phyloP scores from a whole-genome alignment of 2,329 filamentous ascomycete species.

The Epichloe sylvatica region DNA sequence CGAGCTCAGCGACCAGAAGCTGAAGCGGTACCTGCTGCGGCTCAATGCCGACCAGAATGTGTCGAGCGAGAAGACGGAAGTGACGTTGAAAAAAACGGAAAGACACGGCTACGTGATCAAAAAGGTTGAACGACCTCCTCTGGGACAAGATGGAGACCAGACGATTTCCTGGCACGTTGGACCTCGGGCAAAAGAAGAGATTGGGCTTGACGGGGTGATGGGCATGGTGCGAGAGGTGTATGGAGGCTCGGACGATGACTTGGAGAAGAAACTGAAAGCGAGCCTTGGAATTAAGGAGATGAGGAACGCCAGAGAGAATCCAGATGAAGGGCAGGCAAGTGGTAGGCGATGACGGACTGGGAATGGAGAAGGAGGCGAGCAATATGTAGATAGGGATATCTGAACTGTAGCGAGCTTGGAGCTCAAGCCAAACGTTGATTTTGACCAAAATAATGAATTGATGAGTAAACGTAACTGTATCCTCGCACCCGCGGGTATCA shows the following conservation, averaged over 20 bases:
- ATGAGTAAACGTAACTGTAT: neutral
- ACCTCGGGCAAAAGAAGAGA: constrained; percentile 70
- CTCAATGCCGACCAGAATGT: constrained; percentile 65
- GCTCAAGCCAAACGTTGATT: neutral
- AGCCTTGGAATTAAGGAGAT: constrained; percentile 41
- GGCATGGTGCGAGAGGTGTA: constrained; percentile 53
- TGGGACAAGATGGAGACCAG: constrained; percentile 52
- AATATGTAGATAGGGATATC: neutral
- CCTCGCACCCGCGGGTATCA: neutral
- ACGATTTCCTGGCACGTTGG: constrained; percentile 72
- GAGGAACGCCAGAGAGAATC: constrained; percentile 14
- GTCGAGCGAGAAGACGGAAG: constrained; percentile 61
- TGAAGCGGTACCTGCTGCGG: constrained; percentile 60
- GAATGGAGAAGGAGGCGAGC: neutral
- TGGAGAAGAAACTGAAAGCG: constrained; percentile 45
- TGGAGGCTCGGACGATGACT: constrained; percentile 36
- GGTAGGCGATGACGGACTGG: neutral
- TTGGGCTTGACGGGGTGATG: constrained; percentile 62
- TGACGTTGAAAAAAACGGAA: constrained; percentile 58
- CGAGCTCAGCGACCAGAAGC: constrained; percentile 59
- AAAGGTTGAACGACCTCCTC: constrained; percentile 46
- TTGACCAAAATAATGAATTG: neutral
- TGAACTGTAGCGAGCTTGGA: neutral
- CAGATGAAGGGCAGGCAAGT: constrained; percentile 7
- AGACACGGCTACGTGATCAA: constrained; percentile 74